Evolutionary conservation across 257 asterid species (phyloP), one percentile per base, ranked within the genome.

Genomic region (Nicotiana tomentosiformis): DNA sequence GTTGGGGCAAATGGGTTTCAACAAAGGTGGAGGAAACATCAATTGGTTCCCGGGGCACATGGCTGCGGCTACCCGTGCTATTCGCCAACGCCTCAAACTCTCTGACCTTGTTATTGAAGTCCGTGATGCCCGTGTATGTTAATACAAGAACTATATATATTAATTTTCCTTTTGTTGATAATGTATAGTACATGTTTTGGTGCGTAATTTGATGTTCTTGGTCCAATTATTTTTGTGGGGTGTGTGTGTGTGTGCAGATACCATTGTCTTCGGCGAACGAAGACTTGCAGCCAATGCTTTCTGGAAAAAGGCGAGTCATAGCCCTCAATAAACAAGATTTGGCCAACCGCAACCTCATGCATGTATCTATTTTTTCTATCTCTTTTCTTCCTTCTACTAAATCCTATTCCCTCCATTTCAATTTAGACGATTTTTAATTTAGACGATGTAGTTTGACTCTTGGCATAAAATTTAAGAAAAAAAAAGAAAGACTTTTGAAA

Each of bases 41-140:
- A 96, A 94, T 81, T 96, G 99, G 99, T 96, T 89, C 79, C 99
- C 99, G 1, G 98, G 99, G 58, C 99, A 96, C 89, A 96, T 96
- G 99, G 99, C 98, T 26, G 92, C 95, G 68, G 99, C 99, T 85
- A 96, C 98, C 65, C 94, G 96, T 74, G 98, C 98, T 81, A 96
- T 96, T 62, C 93, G 98, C 33, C 92, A 91, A 90, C 98, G 98
- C 79, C 98, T 94, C 84, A 93, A 94, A 79, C 81, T 93, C 70
- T 84, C 97, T 83, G 98, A 94, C 84, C 87, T 94, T 70, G 98
- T 93, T 80, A 93, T 96, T 76, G 99, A 96, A 92, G 98, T 96
- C 53, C 97, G 99, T 6, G 99, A 96, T 46, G 92, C 99, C 67
- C 97, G 99, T 7, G 98, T 93, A 87, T 83, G 88, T 46, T 43